Evolutionary conservation across 2,329 filamentous ascomycete genomes (phyloP).

Genomic region (Cadophora luteo-olivacea): DNA sequence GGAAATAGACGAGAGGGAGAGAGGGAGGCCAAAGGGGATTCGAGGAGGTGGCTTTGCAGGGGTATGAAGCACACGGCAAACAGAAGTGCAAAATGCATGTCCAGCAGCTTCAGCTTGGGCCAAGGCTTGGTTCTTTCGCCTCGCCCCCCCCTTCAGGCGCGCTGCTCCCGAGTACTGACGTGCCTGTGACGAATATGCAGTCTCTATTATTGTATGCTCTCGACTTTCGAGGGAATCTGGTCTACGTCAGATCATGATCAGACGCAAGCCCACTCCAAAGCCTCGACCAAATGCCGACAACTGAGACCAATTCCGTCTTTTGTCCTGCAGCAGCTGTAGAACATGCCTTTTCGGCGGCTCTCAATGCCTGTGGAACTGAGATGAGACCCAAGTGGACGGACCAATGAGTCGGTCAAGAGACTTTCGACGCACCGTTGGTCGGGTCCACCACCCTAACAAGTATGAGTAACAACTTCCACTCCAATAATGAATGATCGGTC

Average conservation of each 20-base stretch:
- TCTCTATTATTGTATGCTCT: neutral
- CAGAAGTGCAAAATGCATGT: constrained; percentile 6
- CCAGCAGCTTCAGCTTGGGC: neutral
- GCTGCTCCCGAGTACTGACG: neutral
- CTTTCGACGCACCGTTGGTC: neutral
- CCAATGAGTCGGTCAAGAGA: neutral
- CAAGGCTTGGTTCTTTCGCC: neutral
- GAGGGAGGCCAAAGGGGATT: neutral
- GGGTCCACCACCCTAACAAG: neutral
- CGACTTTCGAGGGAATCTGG: too few species aligned
- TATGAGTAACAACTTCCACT: neutral
- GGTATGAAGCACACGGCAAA: neutral
- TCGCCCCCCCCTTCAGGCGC: neutral
- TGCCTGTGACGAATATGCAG: neutral
- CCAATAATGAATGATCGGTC: neutral
- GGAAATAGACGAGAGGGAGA: neutral
- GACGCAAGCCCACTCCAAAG: neutral
- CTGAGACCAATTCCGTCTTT: neutral
- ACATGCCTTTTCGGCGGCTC: neutral
- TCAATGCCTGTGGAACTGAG: too few species aligned
- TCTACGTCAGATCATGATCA: neutral
- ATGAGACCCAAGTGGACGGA: neutral
- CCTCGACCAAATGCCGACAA: neutral
- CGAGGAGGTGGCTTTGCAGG: constrained; percentile 2
- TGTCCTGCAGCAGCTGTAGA: neutral